Conservation (phyloP, 2,329 filamentous ascomycete genomes). For the Ilyonectria mors-panacis region DNA sequence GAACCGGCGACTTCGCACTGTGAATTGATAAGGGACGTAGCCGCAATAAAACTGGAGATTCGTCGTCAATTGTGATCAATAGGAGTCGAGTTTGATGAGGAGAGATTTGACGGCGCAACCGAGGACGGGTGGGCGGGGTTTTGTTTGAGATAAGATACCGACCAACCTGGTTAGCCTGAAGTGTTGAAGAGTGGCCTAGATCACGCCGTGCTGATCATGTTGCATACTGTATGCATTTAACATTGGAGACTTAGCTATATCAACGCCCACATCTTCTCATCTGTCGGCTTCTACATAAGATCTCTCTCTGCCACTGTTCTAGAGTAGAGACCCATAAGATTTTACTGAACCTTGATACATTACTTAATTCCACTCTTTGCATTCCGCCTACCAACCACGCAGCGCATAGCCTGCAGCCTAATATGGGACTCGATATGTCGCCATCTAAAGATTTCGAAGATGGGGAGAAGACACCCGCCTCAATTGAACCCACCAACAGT, state of each 20-base stretch:
- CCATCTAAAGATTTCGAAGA: neutral
- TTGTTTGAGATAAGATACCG: neutral
- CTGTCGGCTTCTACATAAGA: no score
- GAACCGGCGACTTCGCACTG: no score
- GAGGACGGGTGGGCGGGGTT: no score
- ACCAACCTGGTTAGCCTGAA: neutral
- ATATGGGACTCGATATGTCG: neutral
- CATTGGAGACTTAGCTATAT: no score
- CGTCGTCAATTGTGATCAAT: constrained; percentile 16
- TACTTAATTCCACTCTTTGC: neutral
- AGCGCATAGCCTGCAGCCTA: neutral
- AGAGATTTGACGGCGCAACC: neutral
- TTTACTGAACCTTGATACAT: no score
- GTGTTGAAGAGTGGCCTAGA: neutral
- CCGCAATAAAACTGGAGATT: neutral
- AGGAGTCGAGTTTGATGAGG: neutral
- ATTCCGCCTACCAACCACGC: neutral
- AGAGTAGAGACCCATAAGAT: no score
- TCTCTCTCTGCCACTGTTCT: no score
- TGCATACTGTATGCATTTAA: neutral
- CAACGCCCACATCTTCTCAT: no score
- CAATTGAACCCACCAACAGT: neutral
- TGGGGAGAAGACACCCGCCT: neutral
- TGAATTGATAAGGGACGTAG: no score
- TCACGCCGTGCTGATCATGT: no score